These are phyloP conservation scores for Penicillium sp. DNA, from an alignment of 2,329 filamentous ascomycete species.

Conservation along the genomic window DNA sequence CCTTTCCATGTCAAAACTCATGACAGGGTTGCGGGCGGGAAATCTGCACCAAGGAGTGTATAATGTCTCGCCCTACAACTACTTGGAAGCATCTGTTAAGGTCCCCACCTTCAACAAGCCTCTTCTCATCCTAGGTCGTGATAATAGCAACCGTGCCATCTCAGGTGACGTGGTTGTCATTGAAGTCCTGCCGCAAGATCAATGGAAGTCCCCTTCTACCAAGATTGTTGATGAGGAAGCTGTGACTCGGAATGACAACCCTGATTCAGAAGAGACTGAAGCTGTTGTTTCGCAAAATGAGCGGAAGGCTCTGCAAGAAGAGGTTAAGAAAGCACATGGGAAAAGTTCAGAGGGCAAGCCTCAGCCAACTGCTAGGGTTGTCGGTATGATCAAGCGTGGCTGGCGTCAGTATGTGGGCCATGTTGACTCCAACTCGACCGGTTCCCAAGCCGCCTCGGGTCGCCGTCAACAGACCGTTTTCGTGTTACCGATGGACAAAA, in stretches of 20 bases:
- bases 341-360: constrained; percentile 74
- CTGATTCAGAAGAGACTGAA: constrained; percentile 75
- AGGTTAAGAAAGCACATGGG: constrained; percentile 83
- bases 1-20: constrained; percentile 85
- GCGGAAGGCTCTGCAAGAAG: constrained; percentile 83
- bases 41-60: constrained; percentile 93
- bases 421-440: constrained; percentile 84
- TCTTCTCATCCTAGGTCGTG: constrained; percentile 83
- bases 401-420: constrained; percentile 98
- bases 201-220: constrained; percentile 95
- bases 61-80: constrained; percentile 97
- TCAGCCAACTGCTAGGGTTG: constrained; percentile 89
- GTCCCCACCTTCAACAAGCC: constrained; percentile 89
- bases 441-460: constrained; percentile 72
- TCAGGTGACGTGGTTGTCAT: constrained; percentile 93
- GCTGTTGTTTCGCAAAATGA: constrained; percentile 89
- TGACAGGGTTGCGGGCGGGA: constrained; percentile 88
- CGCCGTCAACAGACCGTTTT: constrained; percentile 91
- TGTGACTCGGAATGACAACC: constrained; percentile 90
- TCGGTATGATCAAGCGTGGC: constrained; percentile 91
- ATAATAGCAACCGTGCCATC: constrained; percentile 94
- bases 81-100: constrained; percentile 89
- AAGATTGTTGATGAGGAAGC: constrained; percentile 95
- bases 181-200: constrained; percentile 87
- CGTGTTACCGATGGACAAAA: constrained; percentile 96